Percentiles rank a stretch among this genome's conserved stretches.
phyloP scores from a whole-genome alignment of 2,329 filamentous ascomycete genomes.

The Verticillium dahliae region DNA sequence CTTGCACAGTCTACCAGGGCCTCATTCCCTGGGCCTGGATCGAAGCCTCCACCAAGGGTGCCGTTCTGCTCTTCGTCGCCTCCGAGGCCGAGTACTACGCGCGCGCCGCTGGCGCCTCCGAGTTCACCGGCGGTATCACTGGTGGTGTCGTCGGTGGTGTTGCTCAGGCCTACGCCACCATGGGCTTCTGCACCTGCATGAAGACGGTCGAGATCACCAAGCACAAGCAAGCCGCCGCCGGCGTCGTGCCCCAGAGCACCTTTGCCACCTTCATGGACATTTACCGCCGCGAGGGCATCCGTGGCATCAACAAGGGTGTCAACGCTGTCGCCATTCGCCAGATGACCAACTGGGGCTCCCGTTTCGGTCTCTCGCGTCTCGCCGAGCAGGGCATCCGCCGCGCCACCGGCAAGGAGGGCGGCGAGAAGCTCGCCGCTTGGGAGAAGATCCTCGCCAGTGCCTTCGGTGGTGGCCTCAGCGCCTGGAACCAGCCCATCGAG shows the following conservation, averaged over 20 bases:
- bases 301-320: conserved; percentile 96
- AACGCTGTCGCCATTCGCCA: conserved; percentile 98
- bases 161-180: conserved; percentile 96
- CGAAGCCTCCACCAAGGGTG: conserved; percentile 98
- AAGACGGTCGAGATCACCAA: conserved; percentile 99
- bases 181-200: conserved; percentile 99
- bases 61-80: conserved; percentile 97
- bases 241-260: conserved; percentile 81
- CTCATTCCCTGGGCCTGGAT: conserved; percentile 99
- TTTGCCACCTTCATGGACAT: conserved; percentile 96
- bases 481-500: conserved; percentile 99
- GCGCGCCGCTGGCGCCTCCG: conserved; percentile 70
- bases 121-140: conserved; percentile 82
- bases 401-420: conserved; percentile 69
- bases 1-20: conserved; percentile 83
- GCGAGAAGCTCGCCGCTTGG: conserved; percentile 66
- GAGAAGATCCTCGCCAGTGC: conserved; percentile 89
- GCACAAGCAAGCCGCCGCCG: conserved; percentile 81
- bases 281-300: conserved; percentile 88
- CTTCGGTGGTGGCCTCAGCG: conserved; percentile 87
- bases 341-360: conserved; percentile 98
- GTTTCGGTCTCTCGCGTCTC: conserved; percentile 88
- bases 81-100: conserved; percentile 97
- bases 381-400: conserved; percentile 84
- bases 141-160: conserved; percentile 93